phyloP scores from a whole-genome alignment of 805 yeast species.

The Kodamaea kakaduensis region DNA sequence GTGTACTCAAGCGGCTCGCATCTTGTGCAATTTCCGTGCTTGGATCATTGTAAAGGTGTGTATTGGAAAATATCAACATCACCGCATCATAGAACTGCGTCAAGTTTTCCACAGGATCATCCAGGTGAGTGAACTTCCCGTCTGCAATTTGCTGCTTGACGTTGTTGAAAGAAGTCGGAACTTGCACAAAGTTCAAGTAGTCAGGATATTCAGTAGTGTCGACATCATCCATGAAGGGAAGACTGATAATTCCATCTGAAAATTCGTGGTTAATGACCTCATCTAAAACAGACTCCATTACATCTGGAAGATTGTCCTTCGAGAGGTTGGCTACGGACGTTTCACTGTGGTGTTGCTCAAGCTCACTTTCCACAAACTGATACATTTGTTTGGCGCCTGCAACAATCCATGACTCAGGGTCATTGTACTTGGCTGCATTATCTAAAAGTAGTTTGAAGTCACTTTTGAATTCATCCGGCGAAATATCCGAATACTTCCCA shows the following conservation, averaged over 20 bases:
- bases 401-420: slow-evolving; percentile 53
- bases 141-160: slow-evolving; percentile 45
- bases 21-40: slow-evolving; percentile 69
- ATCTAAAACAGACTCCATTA: slow-evolving; percentile 27
- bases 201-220: slow-evolving; percentile 71
- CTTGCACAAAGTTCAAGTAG: slow-evolving; percentile 65
- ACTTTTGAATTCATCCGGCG: slow-evolving; percentile 36
- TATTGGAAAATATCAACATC: slow-evolving; percentile 68
- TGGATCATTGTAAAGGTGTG: slow-evolving; percentile 72
- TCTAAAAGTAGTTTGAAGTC: slow-evolving; percentile 35
- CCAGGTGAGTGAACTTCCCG: slow-evolving; percentile 5
- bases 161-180: slow-evolving; percentile 69
- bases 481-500: slow-evolving; percentile 36
- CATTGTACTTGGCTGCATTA: slow-evolving; percentile 40
- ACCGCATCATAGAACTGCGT: slow-evolving; percentile 58
- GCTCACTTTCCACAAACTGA: slow-evolving; percentile 52
- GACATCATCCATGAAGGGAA: slow-evolving; percentile 74
- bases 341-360: slow-evolving; percentile 28
- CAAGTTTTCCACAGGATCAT: slow-evolving; percentile 23
- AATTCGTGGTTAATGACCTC: slow-evolving; percentile 43
- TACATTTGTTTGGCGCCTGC: slow-evolving; percentile 56
- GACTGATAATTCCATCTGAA: slow-evolving; percentile 52
- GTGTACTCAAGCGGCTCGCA: slow-evolving; percentile 55
- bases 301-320: slow-evolving; percentile 18
- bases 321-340: slow-evolving; percentile 10